Base-by-base conservation (phyloP, 2,329 filamentous ascomycete genomes). In the Phaeophleospora eucalypticola region DNA sequence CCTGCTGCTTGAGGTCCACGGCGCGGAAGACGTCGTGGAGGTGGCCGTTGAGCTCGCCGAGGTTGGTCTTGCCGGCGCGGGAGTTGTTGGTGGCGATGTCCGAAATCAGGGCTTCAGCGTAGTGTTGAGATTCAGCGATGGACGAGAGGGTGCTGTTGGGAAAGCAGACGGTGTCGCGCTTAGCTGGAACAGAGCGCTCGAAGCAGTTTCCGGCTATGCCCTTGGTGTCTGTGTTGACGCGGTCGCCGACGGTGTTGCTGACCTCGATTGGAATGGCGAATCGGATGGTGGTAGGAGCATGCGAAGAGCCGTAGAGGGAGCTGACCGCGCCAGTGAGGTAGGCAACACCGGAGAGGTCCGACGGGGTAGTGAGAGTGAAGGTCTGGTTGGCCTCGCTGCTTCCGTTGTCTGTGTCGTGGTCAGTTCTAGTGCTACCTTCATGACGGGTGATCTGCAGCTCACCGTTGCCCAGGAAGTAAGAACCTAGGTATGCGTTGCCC, bases 351-450 rank as follows among this genome's bases (percentile, higher is more conserved):
- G 43, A 24, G 19, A 41, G 36, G 16, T 46, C 41, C 4, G 45
- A 21, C 8, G 51, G 51, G 7, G 45, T 43, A 17, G 45, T 48
- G 36, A 52, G 42, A 16, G 43, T 43, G 41, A 54, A 52, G 35
- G 48, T 54, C n/a, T 51, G 27, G 29, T 54, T 54, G 24, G 24
- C 41, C 8, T 49, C 35, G 36, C 51, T 37, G 40, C 51, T 54
- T 47, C 4, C 18, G 10, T 3, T 16, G 7, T 17, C 16, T 36
- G 14, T 8, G n/a, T 21, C n/a, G 21, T 45, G 10, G 32, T 18
- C 18, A 4, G n/a, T 8, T 27, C 15, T 10, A 17, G 4, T 36
- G 21, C 2, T 12, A 17, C 3, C 14, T n/a, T 17, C 6, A 4
- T 42, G 20, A 18, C 32, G 16, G 24, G 17, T 4, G 36, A 15